Evolutionary conservation across 257 asterid genomes (phyloP).

Genomic region (Ocimum tenuiflorum): DNA sequence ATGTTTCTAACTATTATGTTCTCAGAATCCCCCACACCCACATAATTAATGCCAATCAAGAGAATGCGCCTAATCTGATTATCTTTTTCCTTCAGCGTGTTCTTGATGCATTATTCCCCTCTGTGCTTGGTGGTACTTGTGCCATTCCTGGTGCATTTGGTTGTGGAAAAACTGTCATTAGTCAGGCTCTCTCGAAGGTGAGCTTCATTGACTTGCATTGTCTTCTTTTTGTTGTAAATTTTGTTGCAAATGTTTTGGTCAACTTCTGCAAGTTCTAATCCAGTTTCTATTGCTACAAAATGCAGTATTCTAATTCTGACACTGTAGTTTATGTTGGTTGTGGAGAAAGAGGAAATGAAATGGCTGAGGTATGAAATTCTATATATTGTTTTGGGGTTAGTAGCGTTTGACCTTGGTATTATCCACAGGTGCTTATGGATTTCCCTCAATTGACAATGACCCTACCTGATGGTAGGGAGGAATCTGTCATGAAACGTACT

Average conservation of each 20-base stretch:
- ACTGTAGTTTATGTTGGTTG: constrained; percentile 98
- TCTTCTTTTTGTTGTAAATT: constrained; percentile 9
- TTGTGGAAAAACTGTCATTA: constrained; percentile 97
- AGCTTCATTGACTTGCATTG: constrained; percentile 17
- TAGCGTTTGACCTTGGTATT: constrained; percentile 20
- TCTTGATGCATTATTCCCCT: constrained; percentile 96
- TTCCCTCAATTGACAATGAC: constrained; percentile 99
- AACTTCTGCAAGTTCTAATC: constrained; percentile 5
- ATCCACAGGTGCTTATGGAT: constrained; percentile 93
- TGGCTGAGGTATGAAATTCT: constrained; percentile 85
- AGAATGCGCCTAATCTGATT: constrained; percentile 23
- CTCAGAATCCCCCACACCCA: neutral
- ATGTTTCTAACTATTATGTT: constrained; percentile 3
- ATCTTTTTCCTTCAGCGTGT: constrained; percentile 66
- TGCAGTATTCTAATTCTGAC: constrained; percentile 95
- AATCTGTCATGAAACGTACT: constrained; percentile 99
- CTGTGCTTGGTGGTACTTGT: constrained; percentile 99
- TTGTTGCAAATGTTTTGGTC: constrained; percentile 3
- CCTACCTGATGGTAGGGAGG: constrained; percentile 98
- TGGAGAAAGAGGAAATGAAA: constrained; percentile 99
- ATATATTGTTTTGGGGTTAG: constrained; percentile 16
- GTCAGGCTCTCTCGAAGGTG: constrained; percentile 99
- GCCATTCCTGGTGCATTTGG: constrained; percentile 99
- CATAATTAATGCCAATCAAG: no score
- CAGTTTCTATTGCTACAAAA: constrained; percentile 16